These are phyloP conservation scores for Penicillium hordei DNA, from an alignment of 2,329 filamentous ascomycete genomes.

Conservation along the genomic window DNA sequence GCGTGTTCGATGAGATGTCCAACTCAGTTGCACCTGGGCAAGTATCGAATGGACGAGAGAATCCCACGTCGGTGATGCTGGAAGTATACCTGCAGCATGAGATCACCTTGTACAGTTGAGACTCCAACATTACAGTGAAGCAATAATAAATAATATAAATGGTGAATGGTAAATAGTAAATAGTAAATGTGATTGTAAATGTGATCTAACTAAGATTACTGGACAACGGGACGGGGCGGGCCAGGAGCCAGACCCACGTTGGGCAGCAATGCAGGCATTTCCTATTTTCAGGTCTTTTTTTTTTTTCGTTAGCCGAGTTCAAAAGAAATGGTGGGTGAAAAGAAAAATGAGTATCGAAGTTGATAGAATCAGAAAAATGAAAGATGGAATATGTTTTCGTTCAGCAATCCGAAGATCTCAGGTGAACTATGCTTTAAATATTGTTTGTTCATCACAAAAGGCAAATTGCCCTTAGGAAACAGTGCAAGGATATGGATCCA, in stretches of 20 bases:
- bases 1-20: constrained; percentile 12
- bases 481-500: neutral
- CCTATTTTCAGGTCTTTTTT: constrained; percentile 9
- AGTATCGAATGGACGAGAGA: constrained; percentile 17
- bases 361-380: constrained; percentile 37
- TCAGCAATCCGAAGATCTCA: constrained; percentile 43
- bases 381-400: constrained; percentile 44
- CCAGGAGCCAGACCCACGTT: constrained; percentile 28
- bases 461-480: constrained; percentile 4
- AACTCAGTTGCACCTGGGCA: neutral
- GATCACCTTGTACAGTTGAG: neutral
- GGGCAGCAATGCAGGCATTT: constrained; percentile 35
- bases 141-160: neutral
- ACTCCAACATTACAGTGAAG: neutral
- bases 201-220: constrained; percentile 6
- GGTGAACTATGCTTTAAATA: constrained; percentile 45
- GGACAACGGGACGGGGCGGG: constrained; percentile 23
- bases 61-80: constrained; percentile 20
- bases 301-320: constrained; percentile 17
- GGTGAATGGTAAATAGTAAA: neutral
- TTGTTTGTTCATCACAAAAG: constrained; percentile 39
- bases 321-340: neutral
- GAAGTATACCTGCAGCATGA: constrained; percentile 7
- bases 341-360: constrained; percentile 9
- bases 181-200: neutral